Percentiles rank a stretch among this genome's conserved stretches.
Evolutionary conservation across 2,329 filamentous ascomycete species (phyloP).

Genomic region (Boeremia lycopersici): DNA sequence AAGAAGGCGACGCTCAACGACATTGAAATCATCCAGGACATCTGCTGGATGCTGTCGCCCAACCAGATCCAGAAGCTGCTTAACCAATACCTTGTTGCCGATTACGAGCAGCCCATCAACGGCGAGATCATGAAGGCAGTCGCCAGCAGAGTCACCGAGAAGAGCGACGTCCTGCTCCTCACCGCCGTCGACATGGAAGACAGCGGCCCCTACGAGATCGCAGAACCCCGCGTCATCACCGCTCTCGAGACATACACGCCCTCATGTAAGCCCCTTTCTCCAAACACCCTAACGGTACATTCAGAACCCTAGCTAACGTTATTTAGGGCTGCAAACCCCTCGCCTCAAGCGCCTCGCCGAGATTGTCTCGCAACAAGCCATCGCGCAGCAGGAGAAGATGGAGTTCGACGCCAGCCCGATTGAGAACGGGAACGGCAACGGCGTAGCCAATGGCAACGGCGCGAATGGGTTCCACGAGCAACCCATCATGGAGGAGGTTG

Average conservation of each 20-base stretch:
- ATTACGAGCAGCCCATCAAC: constrained; percentile 99
- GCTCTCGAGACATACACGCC: constrained; percentile 98
- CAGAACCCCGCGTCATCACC: constrained; percentile 92
- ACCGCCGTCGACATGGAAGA: constrained; percentile 99
- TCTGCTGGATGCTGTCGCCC: constrained; percentile 99
- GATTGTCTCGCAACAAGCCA: constrained; percentile 95
- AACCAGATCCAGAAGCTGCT: constrained; percentile 99
- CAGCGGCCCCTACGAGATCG: constrained; percentile 97
- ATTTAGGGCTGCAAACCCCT: constrained; percentile 88
- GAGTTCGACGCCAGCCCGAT: constrained; percentile 55
- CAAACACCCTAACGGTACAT: too few species aligned
- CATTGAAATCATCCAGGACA: constrained; percentile 99
- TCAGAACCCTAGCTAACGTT: constrained; percentile 36
- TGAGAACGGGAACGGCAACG: constrained; percentile 30
- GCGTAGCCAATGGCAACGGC: constrained; percentile 1
- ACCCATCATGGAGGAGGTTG: constrained; percentile 32
- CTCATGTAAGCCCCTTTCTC: constrained; percentile 73
- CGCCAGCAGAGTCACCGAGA: constrained; percentile 94
- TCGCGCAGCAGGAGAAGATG: constrained; percentile 89
- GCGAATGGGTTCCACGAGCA: constrained; percentile 31
- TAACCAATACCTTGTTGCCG: constrained; percentile 97
- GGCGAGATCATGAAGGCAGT: constrained; percentile 99
- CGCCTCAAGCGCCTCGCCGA: constrained; percentile 95
- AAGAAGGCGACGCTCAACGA: constrained; percentile 99
- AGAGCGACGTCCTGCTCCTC: constrained; percentile 92